phyloP scores from a whole-genome alignment of 768 basidiomycete genomes.

The Butyriboletus loyo region DNA sequence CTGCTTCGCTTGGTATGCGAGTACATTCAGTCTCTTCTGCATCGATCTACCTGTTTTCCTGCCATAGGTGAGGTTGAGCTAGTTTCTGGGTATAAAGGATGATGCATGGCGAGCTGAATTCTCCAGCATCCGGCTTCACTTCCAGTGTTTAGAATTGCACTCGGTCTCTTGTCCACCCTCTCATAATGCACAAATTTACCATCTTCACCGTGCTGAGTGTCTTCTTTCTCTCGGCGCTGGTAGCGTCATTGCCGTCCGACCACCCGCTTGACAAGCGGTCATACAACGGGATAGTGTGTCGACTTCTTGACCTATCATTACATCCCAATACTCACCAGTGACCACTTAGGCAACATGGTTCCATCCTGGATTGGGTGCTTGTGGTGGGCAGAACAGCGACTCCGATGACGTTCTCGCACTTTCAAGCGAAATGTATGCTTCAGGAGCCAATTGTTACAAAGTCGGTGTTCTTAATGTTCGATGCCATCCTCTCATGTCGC shows the following conservation, averaged over 20 bases:
- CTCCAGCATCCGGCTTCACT: neutral
- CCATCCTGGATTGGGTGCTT: conserved; percentile 56
- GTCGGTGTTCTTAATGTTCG: conserved; percentile 32
- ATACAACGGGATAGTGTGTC: conserved; percentile 50
- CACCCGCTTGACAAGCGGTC: conserved; percentile 45
- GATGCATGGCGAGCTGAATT: neutral
- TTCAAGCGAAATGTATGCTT: conserved; percentile 47
- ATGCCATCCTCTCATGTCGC: conserved; percentile 2
- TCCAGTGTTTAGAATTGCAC: neutral
- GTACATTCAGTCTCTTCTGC: conserved; percentile 8
- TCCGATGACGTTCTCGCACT: conserved; percentile 59
- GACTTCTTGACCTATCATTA: neutral
- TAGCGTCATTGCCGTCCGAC: conserved; percentile 29
- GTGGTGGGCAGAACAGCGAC: conserved; percentile 49
- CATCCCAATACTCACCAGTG: neutral
- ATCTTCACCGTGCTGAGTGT: conserved; percentile 39
- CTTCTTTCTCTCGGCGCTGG: conserved; percentile 39
- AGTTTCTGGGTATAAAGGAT: conserved; percentile 20
- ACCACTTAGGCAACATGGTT: conserved; percentile 60
- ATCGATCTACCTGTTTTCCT: conserved; percentile 6
- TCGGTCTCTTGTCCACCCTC: neutral
- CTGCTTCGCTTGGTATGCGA: neutral
- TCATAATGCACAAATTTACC: conserved; percentile 16
- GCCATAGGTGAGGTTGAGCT: conserved; percentile 13
- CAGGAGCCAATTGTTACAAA: conserved; percentile 57